Evolutionary conservation across 805 yeast species (phyloP), one percentile per base, ranked within the genome.

Genomic region (Candida namnaoensis): DNA sequence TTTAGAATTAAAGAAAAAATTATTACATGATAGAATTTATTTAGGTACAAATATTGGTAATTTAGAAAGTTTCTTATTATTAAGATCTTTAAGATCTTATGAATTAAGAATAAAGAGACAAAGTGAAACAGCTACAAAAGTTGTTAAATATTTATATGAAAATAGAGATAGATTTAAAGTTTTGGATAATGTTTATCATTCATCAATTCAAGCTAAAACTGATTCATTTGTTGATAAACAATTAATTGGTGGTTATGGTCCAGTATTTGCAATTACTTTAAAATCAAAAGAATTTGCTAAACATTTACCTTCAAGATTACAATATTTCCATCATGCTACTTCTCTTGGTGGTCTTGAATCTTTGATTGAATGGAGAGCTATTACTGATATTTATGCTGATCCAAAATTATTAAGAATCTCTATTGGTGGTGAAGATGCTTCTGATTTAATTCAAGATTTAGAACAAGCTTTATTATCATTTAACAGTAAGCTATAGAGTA

Each of bases 291-390:
- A 74, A 7, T 61, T 68, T 33, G 95, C 96, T 0, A 74, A 70
- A 48, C 41, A 51, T 9, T 65, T 90, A 13, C 95, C 95, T 7
- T 66, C 80, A 3, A 72, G 68, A 44, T 65, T 88, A 44, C 73
- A 76, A 49, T 75, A 74, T 47, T 88, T 88, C 66, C 82, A 81
- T 50, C 98, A 90, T 62, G 95, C 96, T 5, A 88, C 96, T 1
- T 87, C 96, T 3, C 67, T 91, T 26, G 97, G 97, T 34, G 96
- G 97, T 23, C 86, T 84, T 12, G 97, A 91, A 62, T 82, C 95
- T 37, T 66, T 88, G 54, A 78, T 90, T 43, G 97, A 90, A 61
- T 88, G 96, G 95, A 76, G 96, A 56, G 81, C 87, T 0, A 55
- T 90, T 63, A 72, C 82, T 24, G 91, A 88, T 55, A 57, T 72